Evolutionary conservation across 2,329 filamentous ascomycete species (phyloP).

Genomic region (Aschersonia sp.): DNA sequence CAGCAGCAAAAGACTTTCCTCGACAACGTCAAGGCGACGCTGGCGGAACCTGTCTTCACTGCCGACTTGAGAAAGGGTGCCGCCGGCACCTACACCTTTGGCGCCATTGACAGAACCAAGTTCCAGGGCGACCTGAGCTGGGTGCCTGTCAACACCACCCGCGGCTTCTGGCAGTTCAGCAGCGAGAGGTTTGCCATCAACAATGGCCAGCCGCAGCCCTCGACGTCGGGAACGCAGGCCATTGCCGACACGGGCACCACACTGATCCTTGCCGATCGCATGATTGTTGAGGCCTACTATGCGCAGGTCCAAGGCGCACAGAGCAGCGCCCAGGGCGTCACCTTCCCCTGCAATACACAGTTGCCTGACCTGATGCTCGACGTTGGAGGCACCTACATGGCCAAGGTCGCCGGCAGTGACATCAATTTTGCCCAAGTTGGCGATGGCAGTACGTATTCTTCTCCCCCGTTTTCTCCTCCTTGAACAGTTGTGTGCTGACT

Average conservation of each 20-base stretch:
- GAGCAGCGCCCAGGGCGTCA: conserved; percentile 24
- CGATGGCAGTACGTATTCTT: conserved; percentile 30
- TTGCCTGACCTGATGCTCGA: conserved; percentile 37
- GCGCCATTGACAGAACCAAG: conserved; percentile 48
- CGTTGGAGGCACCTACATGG: conserved; percentile 42
- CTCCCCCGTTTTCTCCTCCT: not conserved
- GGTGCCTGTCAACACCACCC: conserved; percentile 42
- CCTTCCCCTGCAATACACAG: conserved; percentile 26
- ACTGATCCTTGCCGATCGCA: conserved; percentile 41
- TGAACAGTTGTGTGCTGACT: not conserved
- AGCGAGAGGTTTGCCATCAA: conserved; percentile 10
- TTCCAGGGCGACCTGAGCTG: conserved; percentile 50
- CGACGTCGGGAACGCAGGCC: conserved; percentile 27
- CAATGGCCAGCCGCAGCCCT: conserved; percentile 3
- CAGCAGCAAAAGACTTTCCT: conserved; percentile 28
- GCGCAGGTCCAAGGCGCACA: conserved; percentile 20
- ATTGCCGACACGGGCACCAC: conserved; percentile 49
- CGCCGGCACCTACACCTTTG: conserved; percentile 59
- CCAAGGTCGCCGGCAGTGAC: conserved; percentile 36
- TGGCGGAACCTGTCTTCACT: conserved; percentile 40
- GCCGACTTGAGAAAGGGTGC: conserved; percentile 45
- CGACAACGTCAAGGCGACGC: conserved; percentile 14
- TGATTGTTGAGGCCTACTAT: conserved; percentile 35
- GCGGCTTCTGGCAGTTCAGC: conserved; percentile 46
- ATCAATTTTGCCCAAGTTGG: conserved; percentile 38